Base-by-base conservation (phyloP, 1,284 basidiomycete genomes). In the Puccinia polysora region DNA sequence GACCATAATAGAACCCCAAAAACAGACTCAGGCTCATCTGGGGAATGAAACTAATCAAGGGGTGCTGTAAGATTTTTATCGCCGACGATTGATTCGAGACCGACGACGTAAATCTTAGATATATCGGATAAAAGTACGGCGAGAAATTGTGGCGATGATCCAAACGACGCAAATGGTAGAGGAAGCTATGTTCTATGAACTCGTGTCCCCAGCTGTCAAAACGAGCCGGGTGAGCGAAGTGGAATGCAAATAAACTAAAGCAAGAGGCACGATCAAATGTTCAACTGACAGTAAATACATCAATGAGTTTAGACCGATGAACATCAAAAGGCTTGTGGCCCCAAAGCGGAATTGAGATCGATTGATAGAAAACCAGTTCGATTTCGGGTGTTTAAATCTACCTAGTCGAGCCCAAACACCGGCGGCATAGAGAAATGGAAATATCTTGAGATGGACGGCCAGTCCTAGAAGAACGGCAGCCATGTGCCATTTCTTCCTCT, bases 91-190 rank as follows among this genome's bases (percentile, higher is more conserved):
- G 50, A 15, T 47, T 49, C 4, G 20, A 20, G 23, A 60, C 28
- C 38, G 20, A 30, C n/a, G 36, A 40, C 14, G 49, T 56, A 43
- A 79, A 77, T 15, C 80, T 77, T 58, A 97, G 86, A 80, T 98
- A 97, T 43, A 89, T 93, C 52, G 89, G 86, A 79, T 97, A 92
- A 81, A 96, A 98, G 82, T 97, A 97, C 0, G 93, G 90, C 15
- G 91, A 92, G 81, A 99, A 98, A 80, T 99, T 99, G 82, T 98
- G 96, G 65, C 94, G 87, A 78, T 97, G 93, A 81, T 99, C 96
- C 28, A 90, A 85, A 40, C 96, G 86, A 74, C 88, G 85, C 2
- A 94, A 81, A 78, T 98, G 96, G 80, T 98, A 97, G 18, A 97
- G 83, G 80, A 93, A 97, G 0, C 95, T 89, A 79, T 97, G 88